These are phyloP conservation scores for Sugiyamaella xylanicola DNA, from an alignment of 1,139 yeast genomes.

Conservation along the genomic window DNA sequence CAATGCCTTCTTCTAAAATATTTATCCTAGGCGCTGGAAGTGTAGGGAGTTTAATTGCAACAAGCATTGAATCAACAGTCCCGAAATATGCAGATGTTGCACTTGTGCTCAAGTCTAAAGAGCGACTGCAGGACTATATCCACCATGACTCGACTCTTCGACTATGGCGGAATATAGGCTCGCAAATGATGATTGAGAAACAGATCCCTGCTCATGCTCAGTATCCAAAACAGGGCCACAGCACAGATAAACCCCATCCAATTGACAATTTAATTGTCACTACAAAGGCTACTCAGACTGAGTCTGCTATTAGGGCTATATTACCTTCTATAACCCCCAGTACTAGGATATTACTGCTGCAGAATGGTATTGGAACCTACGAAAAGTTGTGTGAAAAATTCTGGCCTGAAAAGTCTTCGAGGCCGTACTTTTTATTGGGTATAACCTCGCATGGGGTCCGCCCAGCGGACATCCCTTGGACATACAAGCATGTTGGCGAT, in stretches of 20 bases:
- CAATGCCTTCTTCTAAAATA: constrained; percentile 26
- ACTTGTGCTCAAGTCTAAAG: constrained; percentile 48
- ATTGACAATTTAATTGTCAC: constrained; percentile 60
- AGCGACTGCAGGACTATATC: constrained; percentile 47
- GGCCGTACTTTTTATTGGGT: constrained; percentile 71
- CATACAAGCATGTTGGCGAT: constrained; percentile 64
- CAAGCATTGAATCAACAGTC: constrained; percentile 40
- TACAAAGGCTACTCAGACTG: constrained; percentile 64
- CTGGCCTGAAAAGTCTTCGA: constrained; percentile 52
- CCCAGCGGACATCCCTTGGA: constrained; percentile 40
- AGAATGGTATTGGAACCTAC: constrained; percentile 74
- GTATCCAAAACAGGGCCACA: constrained; percentile 15
- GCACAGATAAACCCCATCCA: constrained; percentile 22
- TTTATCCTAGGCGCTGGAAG: constrained; percentile 46
- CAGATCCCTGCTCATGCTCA: constrained; percentile 23
- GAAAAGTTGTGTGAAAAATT: constrained; percentile 54
- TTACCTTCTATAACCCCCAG: constrained; percentile 45
- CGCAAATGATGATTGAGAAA: constrained; percentile 24
- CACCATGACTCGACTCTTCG: constrained; percentile 45
- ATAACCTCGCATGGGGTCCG: constrained; percentile 82
- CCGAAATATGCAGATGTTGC: constrained; percentile 43
- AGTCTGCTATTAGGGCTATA: constrained; percentile 51
- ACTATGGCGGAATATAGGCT: constrained; percentile 22
- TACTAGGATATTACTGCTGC: constrained; percentile 67
- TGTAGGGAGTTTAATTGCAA: constrained; percentile 45